phyloP scores from a whole-genome alignment of 352 stramenopile genomes.

The Phytophthora rubi region DNA sequence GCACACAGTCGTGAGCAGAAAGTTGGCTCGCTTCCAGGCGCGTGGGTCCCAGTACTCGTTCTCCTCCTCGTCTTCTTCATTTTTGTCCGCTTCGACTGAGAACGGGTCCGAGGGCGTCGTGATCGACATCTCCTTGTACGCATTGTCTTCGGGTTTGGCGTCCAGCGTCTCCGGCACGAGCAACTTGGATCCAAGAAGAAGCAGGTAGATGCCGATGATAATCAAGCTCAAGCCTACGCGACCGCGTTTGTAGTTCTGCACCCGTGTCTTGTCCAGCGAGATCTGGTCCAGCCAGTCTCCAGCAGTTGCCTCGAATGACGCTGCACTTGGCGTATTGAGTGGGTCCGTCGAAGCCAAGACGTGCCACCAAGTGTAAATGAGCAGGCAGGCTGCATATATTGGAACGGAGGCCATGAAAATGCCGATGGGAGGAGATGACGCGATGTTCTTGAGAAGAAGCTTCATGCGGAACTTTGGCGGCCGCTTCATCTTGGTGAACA shows the following conservation, averaged over 20 bases:
- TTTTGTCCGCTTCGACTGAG: slow-evolving; percentile 57
- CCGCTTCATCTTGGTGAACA: slow-evolving; percentile 96
- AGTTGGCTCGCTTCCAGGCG: slow-evolving; percentile 92
- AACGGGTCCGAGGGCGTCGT: slow-evolving; percentile 51
- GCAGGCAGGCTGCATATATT: slow-evolving; percentile 50
- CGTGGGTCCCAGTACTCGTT: slow-evolving; percentile 84
- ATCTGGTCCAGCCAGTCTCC: slow-evolving; percentile 91
- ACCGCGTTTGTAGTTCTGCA: slow-evolving; percentile 87
- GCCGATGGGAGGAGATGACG: slow-evolving; percentile 84
- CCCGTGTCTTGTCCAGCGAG: slow-evolving; percentile 75
- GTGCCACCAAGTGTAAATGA: slow-evolving; percentile 90
- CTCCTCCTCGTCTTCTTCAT: slow-evolving; percentile 60
- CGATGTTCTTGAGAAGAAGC: slow-evolving; percentile 91
- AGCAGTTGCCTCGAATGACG: slow-evolving; percentile 86
- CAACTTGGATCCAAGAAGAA: slow-evolving; percentile 66
- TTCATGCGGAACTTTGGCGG: slow-evolving; percentile 93
- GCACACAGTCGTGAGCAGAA: slow-evolving; percentile 86
- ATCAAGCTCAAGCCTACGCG: slow-evolving; percentile 88
- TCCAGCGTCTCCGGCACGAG: slow-evolving; percentile 89
- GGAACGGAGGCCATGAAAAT: slow-evolving; percentile 72
- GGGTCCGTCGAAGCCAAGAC: slow-evolving; percentile 55
- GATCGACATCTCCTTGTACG: slow-evolving; percentile 72
- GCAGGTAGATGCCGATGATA: slow-evolving; percentile 81
- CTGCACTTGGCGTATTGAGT: slow-evolving; percentile 51
- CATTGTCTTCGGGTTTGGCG: slow-evolving; percentile 75